Evolutionary conservation across 768 basidiomycete genomes (phyloP).

Genomic region (Hericium erinaceus): DNA sequence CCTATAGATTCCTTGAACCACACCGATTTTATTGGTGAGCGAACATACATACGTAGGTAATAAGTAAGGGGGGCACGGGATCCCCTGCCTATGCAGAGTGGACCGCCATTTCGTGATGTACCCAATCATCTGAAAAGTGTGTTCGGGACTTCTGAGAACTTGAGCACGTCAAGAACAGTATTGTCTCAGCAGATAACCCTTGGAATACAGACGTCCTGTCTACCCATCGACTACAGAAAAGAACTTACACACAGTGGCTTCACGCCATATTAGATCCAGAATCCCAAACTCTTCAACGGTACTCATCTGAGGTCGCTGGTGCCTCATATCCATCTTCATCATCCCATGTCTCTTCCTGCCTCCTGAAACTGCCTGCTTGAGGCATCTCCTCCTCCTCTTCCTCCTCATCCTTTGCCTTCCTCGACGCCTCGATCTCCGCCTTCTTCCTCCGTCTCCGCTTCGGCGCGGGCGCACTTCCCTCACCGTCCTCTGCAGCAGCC

Average conservation of each 20-base stretch:
- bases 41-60: no score
- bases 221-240: not conserved
- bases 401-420: slow-evolving; percentile 27
- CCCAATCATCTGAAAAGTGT: no score
- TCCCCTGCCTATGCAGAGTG: no score
- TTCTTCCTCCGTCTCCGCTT: slow-evolving; percentile 46
- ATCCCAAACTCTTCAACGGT: not conserved
- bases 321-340: not conserved
- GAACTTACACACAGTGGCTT: not conserved
- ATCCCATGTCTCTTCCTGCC: not conserved
- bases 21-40: no score
- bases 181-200: not conserved
- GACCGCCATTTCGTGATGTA: no score
- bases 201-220: not conserved
- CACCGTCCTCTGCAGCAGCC: slow-evolving; percentile 31
- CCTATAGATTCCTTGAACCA: no score
- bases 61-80: no score
- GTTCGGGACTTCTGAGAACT: no score
- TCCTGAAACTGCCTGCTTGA: not conserved
- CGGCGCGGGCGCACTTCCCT: slow-evolving; percentile 26
- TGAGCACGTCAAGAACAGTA: no score
- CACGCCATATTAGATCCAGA: not conserved
- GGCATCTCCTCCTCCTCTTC: slow-evolving; percentile 21
- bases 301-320: not conserved
- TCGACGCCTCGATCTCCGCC: slow-evolving; percentile 25